Conservation (phyloP, 352 stramenopile genomes). For the Phytophthora sojae region DNA sequence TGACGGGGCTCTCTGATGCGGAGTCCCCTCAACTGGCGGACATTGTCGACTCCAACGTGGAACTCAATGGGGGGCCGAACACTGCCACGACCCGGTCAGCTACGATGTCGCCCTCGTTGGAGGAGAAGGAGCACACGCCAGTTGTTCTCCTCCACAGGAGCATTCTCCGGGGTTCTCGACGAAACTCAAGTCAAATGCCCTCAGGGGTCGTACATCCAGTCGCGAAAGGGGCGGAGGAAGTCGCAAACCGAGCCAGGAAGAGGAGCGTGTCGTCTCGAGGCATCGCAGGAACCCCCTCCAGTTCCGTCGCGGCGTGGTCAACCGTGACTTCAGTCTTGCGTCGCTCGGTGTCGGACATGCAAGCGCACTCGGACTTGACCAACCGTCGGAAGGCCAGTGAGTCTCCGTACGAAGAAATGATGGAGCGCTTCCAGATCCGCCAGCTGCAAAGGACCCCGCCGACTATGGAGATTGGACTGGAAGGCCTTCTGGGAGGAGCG, state of each 20-base stretch:
- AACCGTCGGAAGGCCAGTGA: slow-evolving; percentile 11
- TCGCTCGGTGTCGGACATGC: slow-evolving; percentile 30
- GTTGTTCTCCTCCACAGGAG: slow-evolving; percentile 4
- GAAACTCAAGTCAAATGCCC: slow-evolving; percentile 6
- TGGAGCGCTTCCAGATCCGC: slow-evolving; percentile 60
- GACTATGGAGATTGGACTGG: slow-evolving; percentile 10
- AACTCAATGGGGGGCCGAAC: not conserved
- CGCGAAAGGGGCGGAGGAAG: slow-evolving; percentile 9
- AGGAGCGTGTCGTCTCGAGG: slow-evolving; percentile 28
- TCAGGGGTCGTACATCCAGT: slow-evolving; percentile 16
- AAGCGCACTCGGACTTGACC: not conserved
- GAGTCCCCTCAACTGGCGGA: not conserved
- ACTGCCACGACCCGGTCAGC: not conserved
- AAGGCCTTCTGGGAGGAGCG: not conserved
- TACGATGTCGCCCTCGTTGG: not conserved
- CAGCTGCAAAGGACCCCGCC: slow-evolving; percentile 33
- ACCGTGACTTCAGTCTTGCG: slow-evolving; percentile 14
- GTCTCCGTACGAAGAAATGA: slow-evolving; percentile 56
- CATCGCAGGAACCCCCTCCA: slow-evolving; percentile 11
- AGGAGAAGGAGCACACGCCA: not conserved
- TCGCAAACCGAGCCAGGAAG: slow-evolving; percentile 3
- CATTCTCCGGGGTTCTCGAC: slow-evolving; percentile 6
- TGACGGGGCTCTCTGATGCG: not conserved
- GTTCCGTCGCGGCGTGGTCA: slow-evolving; percentile 3
- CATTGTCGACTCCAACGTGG: not conserved